phyloP scores from a whole-genome alignment of 192 early-diverging fungal species.

The Entomortierella parvispora region DNA sequence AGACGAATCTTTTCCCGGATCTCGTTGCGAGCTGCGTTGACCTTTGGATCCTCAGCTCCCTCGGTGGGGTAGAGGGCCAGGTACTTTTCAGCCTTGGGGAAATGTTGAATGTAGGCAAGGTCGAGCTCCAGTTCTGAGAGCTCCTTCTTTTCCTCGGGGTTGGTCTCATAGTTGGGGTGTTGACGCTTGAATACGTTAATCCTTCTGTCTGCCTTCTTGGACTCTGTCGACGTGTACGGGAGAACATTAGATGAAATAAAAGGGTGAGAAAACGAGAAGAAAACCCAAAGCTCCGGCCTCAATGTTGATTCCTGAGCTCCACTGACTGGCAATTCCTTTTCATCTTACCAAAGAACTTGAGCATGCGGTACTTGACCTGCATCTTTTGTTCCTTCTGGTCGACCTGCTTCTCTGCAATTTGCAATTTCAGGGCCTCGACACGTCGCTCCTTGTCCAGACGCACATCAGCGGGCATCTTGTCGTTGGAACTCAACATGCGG shows the following conservation, averaged over 20 bases:
- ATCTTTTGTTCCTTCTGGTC: constrained; percentile 55
- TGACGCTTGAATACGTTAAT: constrained; percentile 47
- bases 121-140: constrained; percentile 40
- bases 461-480: constrained; percentile 52
- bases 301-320: too few species aligned
- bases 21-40: constrained; percentile 11
- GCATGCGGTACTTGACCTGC: constrained; percentile 56
- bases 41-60: constrained; percentile 33
- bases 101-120: constrained; percentile 54
- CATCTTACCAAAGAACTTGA: constrained; percentile 59
- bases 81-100: constrained; percentile 56
- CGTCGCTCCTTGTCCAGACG: constrained; percentile 47
- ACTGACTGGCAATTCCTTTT: too few species aligned
- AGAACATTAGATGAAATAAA: neutral
- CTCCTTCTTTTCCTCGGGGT: constrained; percentile 32
- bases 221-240: constrained; percentile 32
- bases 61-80: constrained; percentile 53
- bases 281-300: too few species aligned
- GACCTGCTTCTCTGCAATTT: constrained; percentile 53
- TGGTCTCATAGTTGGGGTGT: constrained; percentile 26
- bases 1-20: constrained; percentile 47
- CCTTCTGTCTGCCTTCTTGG: constrained; percentile 56
- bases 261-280: neutral
- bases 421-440: constrained; percentile 56
- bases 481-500: constrained; percentile 36